Evolutionary conservation across 495 filamentous ascomycete species (phyloP), one percentile per base, ranked within the genome.

Genomic region (Echria macrotheca): DNA sequence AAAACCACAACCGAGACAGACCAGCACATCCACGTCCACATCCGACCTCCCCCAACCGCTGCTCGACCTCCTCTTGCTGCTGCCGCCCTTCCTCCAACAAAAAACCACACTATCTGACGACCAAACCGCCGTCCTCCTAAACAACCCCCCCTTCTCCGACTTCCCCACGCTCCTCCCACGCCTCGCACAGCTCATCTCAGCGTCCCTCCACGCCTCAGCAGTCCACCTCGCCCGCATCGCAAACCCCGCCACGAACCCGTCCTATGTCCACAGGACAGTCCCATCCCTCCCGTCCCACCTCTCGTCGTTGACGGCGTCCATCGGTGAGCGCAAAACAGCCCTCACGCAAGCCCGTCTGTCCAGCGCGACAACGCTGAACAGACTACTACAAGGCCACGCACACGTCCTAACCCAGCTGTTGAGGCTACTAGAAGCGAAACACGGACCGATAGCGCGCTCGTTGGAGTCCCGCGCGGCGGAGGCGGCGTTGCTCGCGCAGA

Each of bases 391-490:
- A 5, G 50, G 42, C 1, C 63, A 68, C 31, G 57, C 66, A 0
- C 41, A 46, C 0, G 58, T 61, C 4, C 46, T 78, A 0, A 25
- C 61, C 1, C 57, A 59, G 3, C 60, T 76, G 0, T 18, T 73
- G 10, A 61, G 61, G 25, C 29, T 62, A 0, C 64, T 76, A 1
- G 70, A 72, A 29, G 57, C 66, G 1, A 86, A 85, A 55, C 84
- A 89, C 66, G 85, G 85, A 31, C 64, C 75, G 3, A 54, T 87
- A 2, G 76, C 85, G 5, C 70, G 84, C 5, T 77, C 78, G 43
- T 68, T 89, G 24, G 76, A 79, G 31, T 67, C 76, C n/a, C 74
- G 77, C 26, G 83, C 83, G 5, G 63, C 72, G 29, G 72, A 76
- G 15, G 58, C 81, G 4, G 68, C 71, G 6, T 66, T 79, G 9